Evolutionary conservation across 345 rosid species (phyloP), one percentile per base, ranked within the genome.

Genomic region (Linum trigynum): DNA sequence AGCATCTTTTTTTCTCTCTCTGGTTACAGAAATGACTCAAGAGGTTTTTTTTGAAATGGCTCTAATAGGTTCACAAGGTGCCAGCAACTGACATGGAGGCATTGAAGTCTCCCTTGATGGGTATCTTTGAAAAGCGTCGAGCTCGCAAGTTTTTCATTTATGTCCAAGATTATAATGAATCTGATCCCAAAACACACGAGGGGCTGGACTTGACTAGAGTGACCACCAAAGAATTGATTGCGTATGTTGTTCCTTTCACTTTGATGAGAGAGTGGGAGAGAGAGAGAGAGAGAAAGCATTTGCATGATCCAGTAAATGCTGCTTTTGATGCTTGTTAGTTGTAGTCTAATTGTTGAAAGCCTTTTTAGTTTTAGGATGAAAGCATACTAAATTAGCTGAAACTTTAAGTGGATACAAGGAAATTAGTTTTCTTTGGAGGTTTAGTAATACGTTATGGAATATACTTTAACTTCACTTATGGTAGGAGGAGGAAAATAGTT

Each of bases 71-170:
- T 60, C 92, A 94, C 76, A 94, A 91, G 72, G 99, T 94, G 72
- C 99, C 99, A 23, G 89, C 97, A 65, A 94, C 85, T 75, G 97
- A 87, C 68, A 80, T 88, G 88, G 99, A 94, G 71, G 97, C 99
- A 0, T 83, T 94, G 45, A 89, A 85, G 75, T 90, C 99, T 75
- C 90, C 99, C 60, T 85, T 94, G 43, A 94, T 91, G 99, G 99
- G 99, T 69, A 73, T 94, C 68, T 94, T 94, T 77, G 99, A 94
- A 72, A 94, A 94, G 79, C 95, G 92, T n/a, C 90, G 96, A 37
- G 94, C 96, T 60, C 86, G 95, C 42, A 94, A 94, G 76, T 89
- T 91, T 76, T 84, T 94, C 80, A 74, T 85, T 32, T 91, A 82
- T 61, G 99, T 90, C 79, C 99, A 94, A 70, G 88, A 86, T 48